Percentiles rank a stretch among this genome's conserved stretches.
These are phyloP conservation scores for Sideroxylon spinosum DNA, from an alignment of 179 eudicot species.

Conservation along the genomic window DNA sequence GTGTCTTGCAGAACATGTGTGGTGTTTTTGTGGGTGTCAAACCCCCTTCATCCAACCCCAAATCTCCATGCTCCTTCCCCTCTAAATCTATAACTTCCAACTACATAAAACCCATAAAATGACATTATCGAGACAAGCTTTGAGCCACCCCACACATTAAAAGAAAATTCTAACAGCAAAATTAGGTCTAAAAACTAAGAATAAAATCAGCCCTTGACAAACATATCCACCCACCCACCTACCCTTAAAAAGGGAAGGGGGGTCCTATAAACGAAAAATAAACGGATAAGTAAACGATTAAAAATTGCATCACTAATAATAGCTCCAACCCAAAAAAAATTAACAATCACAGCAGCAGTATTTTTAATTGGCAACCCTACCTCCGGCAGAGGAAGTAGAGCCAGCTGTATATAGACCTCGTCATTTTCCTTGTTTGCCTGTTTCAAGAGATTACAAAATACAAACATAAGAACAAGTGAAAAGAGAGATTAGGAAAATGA, in stretches of 20 bases:
- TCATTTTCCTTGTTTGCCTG: slow-evolving; percentile 94
- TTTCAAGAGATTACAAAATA: slow-evolving; percentile 6
- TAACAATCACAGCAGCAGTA: not conserved
- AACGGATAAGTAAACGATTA: not conserved
- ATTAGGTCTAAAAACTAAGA: not conserved
- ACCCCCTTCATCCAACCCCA: slow-evolving; percentile 47
- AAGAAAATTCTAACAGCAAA: slow-evolving; percentile 14
- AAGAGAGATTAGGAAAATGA: not conserved
- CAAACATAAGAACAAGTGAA: not conserved
- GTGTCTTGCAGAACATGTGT: slow-evolving; percentile 93
- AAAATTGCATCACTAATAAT: not conserved
- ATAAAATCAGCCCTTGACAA: not conserved
- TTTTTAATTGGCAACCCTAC: slow-evolving; percentile 29
- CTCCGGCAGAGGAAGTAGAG: slow-evolving; percentile 64
- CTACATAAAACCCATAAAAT: slow-evolving; percentile 27
- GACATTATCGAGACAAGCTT: slow-evolving; percentile 7
- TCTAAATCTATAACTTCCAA: slow-evolving; percentile 33
- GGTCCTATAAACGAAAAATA: not conserved
- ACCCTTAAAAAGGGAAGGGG: not conserved
- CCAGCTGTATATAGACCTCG: slow-evolving; percentile 79
- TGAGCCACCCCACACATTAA: not conserved
- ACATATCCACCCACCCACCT: not conserved
- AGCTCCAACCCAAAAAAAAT: slow-evolving; percentile 11
- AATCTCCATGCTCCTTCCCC: slow-evolving; percentile 43
- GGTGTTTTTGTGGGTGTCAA: slow-evolving; percentile 53